Evolutionary conservation across 192 early-diverging fungal genomes (phyloP), one percentile per base, ranked within the genome.

Genomic region (Backusella luteola): DNA sequence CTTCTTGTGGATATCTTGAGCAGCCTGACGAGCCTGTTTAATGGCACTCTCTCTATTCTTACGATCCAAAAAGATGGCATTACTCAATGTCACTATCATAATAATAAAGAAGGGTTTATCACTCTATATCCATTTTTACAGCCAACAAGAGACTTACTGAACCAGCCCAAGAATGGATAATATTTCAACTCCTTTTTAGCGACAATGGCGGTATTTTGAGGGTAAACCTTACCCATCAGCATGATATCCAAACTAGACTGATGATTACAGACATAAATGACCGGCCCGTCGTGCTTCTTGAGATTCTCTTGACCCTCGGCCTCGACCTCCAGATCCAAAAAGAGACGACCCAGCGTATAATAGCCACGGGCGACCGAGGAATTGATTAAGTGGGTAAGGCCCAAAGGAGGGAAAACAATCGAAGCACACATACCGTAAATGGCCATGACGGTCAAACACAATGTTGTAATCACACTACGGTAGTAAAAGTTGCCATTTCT

Each of bases 11-110:
- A 98, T 88, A 74, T 89, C 87, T 2, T 88, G 86, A 63, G 91
- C 92, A 59, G 96, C 95, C 41, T 88, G 81, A 17, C 85, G 87
- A 77, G 95, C 94, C 32, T 93, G 88, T 53, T 94, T 90, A 41
- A 93, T 89, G 34, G 96, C 91, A 81, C 87, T 91, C 46, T 86
- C 83, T 66, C 87, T 88, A 85, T 98, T 97, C 71, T 88, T 89
- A 46, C 95, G 91, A 84, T 93, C 90, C 63, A 97, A 93, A 79
- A 98, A 98, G 53, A 98, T 90, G 75, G 94, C 92, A 71, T 92
- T 90, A 26, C 91, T 93, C 14, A 95, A 74, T 26, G 82, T 87
- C 91, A 96, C 91, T 92, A 77, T 32, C 32, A 32, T 32, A 2
- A 32, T 67, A 49, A 42, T 42, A 26, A 69, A 41, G 46, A 66